These are phyloP conservation scores for Jamesozyma jinghongensis DNA, from an alignment of 805 yeast species.

Conservation along the genomic window DNA sequence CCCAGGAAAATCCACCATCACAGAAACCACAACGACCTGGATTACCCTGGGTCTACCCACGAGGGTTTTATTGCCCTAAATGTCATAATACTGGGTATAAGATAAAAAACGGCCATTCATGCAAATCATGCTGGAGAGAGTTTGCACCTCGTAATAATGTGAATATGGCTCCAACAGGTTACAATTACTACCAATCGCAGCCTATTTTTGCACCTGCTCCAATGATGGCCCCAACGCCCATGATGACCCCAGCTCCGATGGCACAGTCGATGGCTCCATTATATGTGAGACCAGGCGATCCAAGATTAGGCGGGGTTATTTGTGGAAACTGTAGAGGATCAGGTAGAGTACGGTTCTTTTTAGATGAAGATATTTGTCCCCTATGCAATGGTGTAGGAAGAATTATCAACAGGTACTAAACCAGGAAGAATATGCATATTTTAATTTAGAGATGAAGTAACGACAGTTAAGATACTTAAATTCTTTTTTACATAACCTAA, in stretches of 20 bases:
- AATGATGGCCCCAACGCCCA: constrained; percentile 6
- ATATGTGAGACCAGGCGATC: constrained; percentile 67
- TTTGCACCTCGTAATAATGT: constrained; percentile 39
- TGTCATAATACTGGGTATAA: constrained; percentile 69
- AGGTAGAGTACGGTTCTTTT: constrained; percentile 45
- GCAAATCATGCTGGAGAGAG: constrained; percentile 60
- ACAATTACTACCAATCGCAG: constrained; percentile 4
- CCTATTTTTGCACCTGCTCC: constrained; percentile 4
- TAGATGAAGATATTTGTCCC: constrained; percentile 56
- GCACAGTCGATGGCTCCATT: constrained; percentile 27
- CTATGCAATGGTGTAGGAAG: constrained; percentile 64
- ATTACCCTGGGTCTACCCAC: constrained; percentile 62
- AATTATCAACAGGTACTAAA: constrained; percentile 19
- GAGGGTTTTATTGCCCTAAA: constrained; percentile 49
- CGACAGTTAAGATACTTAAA: no score
- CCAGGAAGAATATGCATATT: no score
- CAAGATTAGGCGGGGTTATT: constrained; percentile 58
- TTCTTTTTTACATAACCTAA: no score
- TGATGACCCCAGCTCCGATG: constrained; percentile 11
- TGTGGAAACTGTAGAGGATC: constrained; percentile 68
- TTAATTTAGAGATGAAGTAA: no score
- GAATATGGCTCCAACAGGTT: constrained; percentile 17
- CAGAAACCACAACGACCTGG: constrained; percentile 1
- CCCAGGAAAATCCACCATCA: not conserved
- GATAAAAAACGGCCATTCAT: constrained; percentile 49